Percentiles rank a stretch among this genome's conserved stretches.
These are phyloP conservation scores for Penicillium thymicola DNA, from an alignment of 2,329 filamentous ascomycete genomes.

Conservation along the genomic window DNA sequence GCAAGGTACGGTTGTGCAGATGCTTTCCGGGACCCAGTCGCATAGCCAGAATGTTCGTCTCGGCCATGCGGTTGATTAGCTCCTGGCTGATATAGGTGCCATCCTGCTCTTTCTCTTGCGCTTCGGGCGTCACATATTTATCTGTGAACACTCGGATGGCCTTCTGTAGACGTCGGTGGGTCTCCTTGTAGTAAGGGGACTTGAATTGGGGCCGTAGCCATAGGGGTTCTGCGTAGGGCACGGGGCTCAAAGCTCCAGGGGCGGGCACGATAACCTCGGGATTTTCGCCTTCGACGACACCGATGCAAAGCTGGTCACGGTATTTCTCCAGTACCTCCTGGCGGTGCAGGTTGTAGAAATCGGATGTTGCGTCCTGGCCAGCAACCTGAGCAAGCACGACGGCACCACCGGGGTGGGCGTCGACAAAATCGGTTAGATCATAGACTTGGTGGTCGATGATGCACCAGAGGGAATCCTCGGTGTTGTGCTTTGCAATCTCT, in stretches of 20 bases:
- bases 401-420: slow-evolving; percentile 79
- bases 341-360: slow-evolving; percentile 88
- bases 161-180: slow-evolving; percentile 64
- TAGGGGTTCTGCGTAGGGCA: slow-evolving; percentile 81
- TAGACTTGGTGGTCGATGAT: slow-evolving; percentile 86
- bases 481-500: slow-evolving; percentile 72
- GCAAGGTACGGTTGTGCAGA: slow-evolving; percentile 65
- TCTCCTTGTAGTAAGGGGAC: slow-evolving; percentile 76
- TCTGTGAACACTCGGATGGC: slow-evolving; percentile 73
- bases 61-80: slow-evolving; percentile 75
- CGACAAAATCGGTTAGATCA: slow-evolving; percentile 78
- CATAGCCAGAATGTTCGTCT: slow-evolving; percentile 73
- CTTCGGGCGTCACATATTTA: slow-evolving; percentile 67
- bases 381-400: slow-evolving; percentile 77
- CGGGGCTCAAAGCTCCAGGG: slow-evolving; percentile 68
- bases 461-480: slow-evolving; percentile 73
- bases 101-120: slow-evolving; percentile 69
- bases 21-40: slow-evolving; percentile 79
- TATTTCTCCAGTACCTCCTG: slow-evolving; percentile 88
- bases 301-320: slow-evolving; percentile 65
- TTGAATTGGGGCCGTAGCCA: slow-evolving; percentile 78
- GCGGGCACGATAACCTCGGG: slow-evolving; percentile 68
- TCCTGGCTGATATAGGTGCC: slow-evolving; percentile 67
- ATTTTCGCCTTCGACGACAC: slow-evolving; percentile 70
- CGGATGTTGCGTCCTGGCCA: slow-evolving; percentile 74